These are phyloP conservation scores for Porcisia deanei DNA, from an alignment of 208 protist genomes.

Conservation along the genomic window DNA sequence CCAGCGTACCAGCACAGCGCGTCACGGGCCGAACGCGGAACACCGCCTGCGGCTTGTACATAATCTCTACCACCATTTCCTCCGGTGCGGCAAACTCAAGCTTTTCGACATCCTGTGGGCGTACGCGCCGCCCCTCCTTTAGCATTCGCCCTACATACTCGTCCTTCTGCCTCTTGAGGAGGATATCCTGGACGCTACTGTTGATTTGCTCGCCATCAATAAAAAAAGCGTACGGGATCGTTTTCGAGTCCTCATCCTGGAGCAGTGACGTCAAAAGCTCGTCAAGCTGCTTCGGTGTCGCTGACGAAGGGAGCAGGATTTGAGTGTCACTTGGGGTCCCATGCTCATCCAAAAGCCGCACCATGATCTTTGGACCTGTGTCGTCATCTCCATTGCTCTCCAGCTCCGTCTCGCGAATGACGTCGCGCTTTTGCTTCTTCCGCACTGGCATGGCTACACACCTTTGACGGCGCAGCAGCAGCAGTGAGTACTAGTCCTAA, in stretches of 20 bases:
- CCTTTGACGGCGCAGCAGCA: neutral
- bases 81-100: conserved; percentile 76
- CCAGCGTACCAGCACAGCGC: conserved; percentile 90
- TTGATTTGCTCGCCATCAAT: conserved; percentile 94
- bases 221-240: conserved; percentile 96
- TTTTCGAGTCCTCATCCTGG: conserved; percentile 58
- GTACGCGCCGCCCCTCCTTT: conserved; percentile 82
- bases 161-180: conserved; percentile 81
- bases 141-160: conserved; percentile 77
- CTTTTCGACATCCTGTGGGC: conserved; percentile 78
- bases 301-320: conserved; percentile 90
- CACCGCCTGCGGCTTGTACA: conserved; percentile 96
- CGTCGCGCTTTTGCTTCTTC: conserved; percentile 83
- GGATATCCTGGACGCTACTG: conserved; percentile 79
- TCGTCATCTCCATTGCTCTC: conserved; percentile 36
- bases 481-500: neutral
- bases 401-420: conserved; percentile 48
- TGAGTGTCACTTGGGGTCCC: conserved; percentile 88
- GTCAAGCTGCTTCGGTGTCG: conserved; percentile 89
- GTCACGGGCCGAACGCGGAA: conserved; percentile 97
- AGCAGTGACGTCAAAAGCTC: conserved; percentile 82
- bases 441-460: conserved; percentile 71
- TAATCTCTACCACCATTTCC: conserved; percentile 87
- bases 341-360: conserved; percentile 89
- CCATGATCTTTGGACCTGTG: conserved; percentile 67